Conservation (phyloP, 495 filamentous ascomycete species). For the Astrothelium subdiscretum region DNA sequence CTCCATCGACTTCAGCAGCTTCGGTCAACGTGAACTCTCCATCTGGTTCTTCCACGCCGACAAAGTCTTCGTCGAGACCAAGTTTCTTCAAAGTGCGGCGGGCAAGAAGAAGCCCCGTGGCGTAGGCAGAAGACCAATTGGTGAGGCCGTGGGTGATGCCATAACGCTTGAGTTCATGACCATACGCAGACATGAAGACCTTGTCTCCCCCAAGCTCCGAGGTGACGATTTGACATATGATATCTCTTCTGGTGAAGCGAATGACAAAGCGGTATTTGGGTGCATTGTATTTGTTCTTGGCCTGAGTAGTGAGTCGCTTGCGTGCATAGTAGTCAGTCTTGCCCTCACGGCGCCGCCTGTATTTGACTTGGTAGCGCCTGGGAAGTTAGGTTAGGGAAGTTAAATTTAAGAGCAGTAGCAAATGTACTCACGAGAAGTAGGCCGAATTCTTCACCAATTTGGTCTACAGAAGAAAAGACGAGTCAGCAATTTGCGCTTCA, state of each 20-base stretch:
- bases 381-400: constrained; percentile 7
- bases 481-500: constrained; percentile 99
- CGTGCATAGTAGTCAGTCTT: constrained; percentile 99
- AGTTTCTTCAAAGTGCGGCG: constrained; percentile 96
- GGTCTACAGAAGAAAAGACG: constrained; percentile 57
- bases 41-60: constrained; percentile 85
- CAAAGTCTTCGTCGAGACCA: constrained; percentile 78
- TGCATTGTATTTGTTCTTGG: constrained; percentile 99
- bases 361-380: constrained; percentile 99
- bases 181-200: constrained; percentile 84
- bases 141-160: constrained; percentile 96
- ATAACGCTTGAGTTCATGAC: constrained; percentile 94
- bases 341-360: constrained; percentile 88
- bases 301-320: constrained; percentile 98
- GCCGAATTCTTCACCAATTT: constrained; percentile 93
- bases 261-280: constrained; percentile 99
- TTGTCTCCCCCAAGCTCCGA: constrained; percentile 97
- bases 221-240: constrained; percentile 93
- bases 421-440: constrained; percentile 80
- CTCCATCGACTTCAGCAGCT: constrained; percentile 71
- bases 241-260: constrained; percentile 99
- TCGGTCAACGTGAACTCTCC: constrained; percentile 92
- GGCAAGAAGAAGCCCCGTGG: constrained; percentile 90
- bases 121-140: constrained; percentile 98
- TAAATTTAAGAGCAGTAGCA: constrained; percentile 7